Evolutionary conservation across 169 alveolate genomes (phyloP), one percentile per base, ranked within the genome.

Genomic region (Plasmodium chabaudi): DNA sequence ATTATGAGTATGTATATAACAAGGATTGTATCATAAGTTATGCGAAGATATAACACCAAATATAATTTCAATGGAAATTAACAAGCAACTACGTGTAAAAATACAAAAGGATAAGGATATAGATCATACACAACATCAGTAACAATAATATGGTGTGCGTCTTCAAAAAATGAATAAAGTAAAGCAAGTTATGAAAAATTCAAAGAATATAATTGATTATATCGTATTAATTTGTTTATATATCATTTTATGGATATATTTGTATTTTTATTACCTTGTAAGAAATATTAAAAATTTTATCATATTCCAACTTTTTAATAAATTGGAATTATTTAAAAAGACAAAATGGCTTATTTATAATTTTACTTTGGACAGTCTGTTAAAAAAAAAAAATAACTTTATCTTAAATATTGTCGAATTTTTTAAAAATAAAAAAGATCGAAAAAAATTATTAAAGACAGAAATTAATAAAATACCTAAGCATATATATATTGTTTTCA

Each of bases 401-500:
- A 34, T 34, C 42, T 4, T 34, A 34, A 34, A 2, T 34, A 34
- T 34, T 34, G 42, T 34, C 1, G 42, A 5, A 34, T 34, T 34
- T 4, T 34, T 34, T 34, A 34, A 34, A 34, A 34, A 34, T 34
- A 34, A 7, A 0, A 34, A 34, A 34, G 21, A 27, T 15, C 9
- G 47, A 42, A 21, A 10, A 15, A n/a, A 49, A 39, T 39, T 19
- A 23, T 12, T 53, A 75, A 49, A 64, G 10, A 67, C 63, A 49
- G 12, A 55, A n/a, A 61, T 34, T n/a, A 51, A 4, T 2, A 75
- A 75, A 47, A 34, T 57, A 67, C 88, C 88, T 47, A 75, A 75
- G 44, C 88, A 75, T 53, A 27, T 75, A 13, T 75, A 75, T 27
- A 75, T 75, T 49, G 68, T 75, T 9, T 49, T 75, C n/a, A 75